These are phyloP conservation scores for Galeopsis tetrahit DNA, from an alignment of 257 asterid species.

Conservation along the genomic window DNA sequence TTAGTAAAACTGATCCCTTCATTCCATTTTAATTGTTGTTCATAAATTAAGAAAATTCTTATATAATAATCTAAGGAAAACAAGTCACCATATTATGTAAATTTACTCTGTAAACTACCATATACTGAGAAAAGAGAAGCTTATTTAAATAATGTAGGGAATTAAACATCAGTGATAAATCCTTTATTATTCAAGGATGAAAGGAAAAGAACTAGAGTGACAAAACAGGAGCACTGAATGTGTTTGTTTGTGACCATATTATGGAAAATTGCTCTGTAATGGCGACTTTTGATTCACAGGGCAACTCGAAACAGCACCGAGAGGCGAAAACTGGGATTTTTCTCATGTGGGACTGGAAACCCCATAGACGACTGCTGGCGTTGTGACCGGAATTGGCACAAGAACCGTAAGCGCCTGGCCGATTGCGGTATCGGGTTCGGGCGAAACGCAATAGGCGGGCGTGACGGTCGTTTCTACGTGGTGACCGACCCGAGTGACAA, in stretches of 20 bases:
- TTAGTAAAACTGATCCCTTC: no score
- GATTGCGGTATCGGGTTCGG: constrained; percentile 93
- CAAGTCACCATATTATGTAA: no score
- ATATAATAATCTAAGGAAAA: no score
- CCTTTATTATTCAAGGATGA: background rate
- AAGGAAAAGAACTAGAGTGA: background rate
- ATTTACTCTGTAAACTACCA: no score
- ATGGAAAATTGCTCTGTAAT: no score
- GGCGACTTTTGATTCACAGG: constrained; percentile 46
- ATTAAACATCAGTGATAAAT: background rate
- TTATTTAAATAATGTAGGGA: no score
- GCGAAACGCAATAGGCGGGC: constrained; percentile 90
- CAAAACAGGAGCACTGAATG: background rate
- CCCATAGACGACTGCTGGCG: constrained; percentile 98
- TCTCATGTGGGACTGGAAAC: constrained; percentile 92
- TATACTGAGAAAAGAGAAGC: no score
- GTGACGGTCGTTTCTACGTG: constrained; percentile 78
- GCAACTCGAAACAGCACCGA: constrained; percentile 76
- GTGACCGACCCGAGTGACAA: constrained; percentile 77
- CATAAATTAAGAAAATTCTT: no score
- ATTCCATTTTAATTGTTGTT: no score
- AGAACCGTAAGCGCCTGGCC: constrained; percentile 84
- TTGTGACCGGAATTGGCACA: constrained; percentile 79
- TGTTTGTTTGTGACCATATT: no score
- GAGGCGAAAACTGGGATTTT: constrained; percentile 81